Evolutionary conservation across 345 rosid genomes (phyloP).

Genomic region (Durio zibethinus): DNA sequence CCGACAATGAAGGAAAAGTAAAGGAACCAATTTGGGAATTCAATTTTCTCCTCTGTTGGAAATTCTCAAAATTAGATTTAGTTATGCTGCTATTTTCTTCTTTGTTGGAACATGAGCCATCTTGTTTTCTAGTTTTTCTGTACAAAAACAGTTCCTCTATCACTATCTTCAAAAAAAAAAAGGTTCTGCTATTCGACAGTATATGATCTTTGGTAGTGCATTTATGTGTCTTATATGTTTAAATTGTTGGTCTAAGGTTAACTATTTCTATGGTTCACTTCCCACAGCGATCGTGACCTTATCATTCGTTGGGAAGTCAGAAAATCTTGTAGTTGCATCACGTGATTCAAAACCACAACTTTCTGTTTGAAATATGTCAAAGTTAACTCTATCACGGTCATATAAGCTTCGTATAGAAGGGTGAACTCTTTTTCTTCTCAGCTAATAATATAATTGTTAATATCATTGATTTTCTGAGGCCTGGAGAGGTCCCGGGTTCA

Average conservation of each 20-base stretch:
- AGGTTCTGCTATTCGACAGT: background rate
- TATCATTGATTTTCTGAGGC: background rate
- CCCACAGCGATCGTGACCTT: slow-evolving; percentile 61
- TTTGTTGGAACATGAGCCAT: slow-evolving; percentile 1
- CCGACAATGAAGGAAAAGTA: background rate
- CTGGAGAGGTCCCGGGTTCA: background rate
- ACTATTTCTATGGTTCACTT: background rate
- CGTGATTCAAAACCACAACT: slow-evolving; percentile 57
- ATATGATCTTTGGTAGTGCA: background rate
- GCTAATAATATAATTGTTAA: background rate
- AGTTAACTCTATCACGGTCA: slow-evolving; percentile 71
- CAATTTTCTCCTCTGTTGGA: background rate
- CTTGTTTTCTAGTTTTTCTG: background rate
- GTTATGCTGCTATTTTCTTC: background rate
- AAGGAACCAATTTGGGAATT: background rate
- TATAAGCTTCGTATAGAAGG: slow-evolving; percentile 81
- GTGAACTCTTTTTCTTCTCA: slow-evolving; percentile 20
- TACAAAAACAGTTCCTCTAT: background rate
- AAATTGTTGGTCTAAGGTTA: background rate
- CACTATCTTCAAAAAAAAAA: background rate
- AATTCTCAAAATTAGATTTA: background rate
- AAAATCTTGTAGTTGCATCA: slow-evolving; percentile 72
- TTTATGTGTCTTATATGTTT: background rate
- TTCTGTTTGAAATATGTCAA: slow-evolving; percentile 76
- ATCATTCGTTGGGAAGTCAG: slow-evolving; percentile 69